Conservation (phyloP, 177 flowering plant genomes). For the Vitis hybrid region DNA sequence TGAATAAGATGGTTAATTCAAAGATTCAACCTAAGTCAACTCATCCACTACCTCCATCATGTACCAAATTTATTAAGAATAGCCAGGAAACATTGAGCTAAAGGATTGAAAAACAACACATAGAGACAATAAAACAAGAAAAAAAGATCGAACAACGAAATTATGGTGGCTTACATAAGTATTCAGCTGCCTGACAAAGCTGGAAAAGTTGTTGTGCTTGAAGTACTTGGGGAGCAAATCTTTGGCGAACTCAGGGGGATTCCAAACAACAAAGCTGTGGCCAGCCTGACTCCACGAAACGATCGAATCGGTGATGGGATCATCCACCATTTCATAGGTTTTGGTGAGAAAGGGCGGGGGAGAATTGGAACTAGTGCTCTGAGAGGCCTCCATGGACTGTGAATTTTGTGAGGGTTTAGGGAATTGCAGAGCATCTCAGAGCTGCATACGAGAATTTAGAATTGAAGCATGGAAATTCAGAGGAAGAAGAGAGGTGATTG, state of each 20-base stretch:
- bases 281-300: conserved; percentile 69
- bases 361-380: conserved; percentile 44
- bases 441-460: no score
- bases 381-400: conserved; percentile 52
- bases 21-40: no score
- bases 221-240: conserved; percentile 80
- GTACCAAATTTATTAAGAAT: no score
- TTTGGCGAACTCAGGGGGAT: conserved; percentile 68
- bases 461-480: no score
- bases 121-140: neutral
- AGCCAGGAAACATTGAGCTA: no score
- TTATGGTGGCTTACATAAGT: conserved; percentile 64
- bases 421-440: no score
- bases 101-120: neutral
- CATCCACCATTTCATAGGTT: conserved; percentile 91
- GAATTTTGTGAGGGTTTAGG: no score
- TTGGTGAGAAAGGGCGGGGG: conserved; percentile 82
- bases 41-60: no score
- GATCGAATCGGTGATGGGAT: conserved; percentile 46
- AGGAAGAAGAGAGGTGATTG: no score
- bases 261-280: conserved; percentile 77
- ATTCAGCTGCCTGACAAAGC: conserved; percentile 80
- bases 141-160: neutral
- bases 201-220: conserved; percentile 91
- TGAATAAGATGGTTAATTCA: no score